phyloP scores from a whole-genome alignment of 129 eudicot species.

The Apium graveolens region DNA sequence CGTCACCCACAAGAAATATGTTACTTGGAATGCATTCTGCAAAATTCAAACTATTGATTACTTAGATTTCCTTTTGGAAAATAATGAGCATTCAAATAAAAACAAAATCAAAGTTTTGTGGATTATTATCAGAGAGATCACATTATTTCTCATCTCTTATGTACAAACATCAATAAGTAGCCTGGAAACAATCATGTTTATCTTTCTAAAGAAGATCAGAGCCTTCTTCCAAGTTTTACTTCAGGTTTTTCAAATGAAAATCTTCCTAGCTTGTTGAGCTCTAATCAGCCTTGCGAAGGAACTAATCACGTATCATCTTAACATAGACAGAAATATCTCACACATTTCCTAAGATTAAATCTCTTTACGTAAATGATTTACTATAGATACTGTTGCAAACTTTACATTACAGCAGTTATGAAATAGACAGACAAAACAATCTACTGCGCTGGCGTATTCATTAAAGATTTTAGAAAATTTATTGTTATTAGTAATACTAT shows the following conservation, averaged over 20 bases:
- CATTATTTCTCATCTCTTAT: neutral
- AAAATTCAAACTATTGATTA: neutral
- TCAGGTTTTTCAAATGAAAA: neutral
- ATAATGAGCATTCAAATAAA: neutral
- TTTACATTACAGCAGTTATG: neutral
- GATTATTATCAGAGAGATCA: neutral
- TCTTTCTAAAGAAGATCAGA: neutral
- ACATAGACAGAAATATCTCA: neutral
- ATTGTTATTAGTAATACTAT: neutral
- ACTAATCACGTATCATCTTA: neutral
- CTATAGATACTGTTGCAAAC: neutral
- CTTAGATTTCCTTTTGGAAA: neutral
- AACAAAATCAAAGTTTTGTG: neutral
- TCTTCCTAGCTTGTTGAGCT: neutral
- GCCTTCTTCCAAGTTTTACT: neutral
- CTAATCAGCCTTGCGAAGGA: neutral
- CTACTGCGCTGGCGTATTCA: neutral
- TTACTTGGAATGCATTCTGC: constrained; percentile 93
- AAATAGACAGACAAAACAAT: neutral
- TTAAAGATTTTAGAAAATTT: neutral
- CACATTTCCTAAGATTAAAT: neutral
- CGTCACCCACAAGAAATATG: constrained; percentile 88
- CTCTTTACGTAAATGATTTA: neutral
- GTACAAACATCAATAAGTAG: neutral
- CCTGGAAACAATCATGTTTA: neutral